Evolutionary conservation across 495 filamentous ascomycete genomes (phyloP), one percentile per base, ranked within the genome.

Genomic region (Neurospora tetrasperma): DNA sequence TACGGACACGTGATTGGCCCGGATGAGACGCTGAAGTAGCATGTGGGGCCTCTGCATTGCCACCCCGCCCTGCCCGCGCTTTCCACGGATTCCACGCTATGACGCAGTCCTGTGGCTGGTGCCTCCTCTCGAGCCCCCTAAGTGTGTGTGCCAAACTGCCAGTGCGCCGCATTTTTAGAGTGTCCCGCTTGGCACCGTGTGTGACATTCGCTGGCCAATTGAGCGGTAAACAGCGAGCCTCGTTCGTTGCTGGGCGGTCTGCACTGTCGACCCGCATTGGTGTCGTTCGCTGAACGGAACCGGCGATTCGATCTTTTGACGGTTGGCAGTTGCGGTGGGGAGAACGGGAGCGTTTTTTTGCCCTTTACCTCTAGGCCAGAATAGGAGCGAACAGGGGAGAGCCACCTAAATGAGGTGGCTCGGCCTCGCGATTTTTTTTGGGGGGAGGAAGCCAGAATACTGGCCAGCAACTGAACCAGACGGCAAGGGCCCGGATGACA

Each of bases 31-130:
- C 38, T 18, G 18, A 16, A 16, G 41, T 20, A 71, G 69, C 14
- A 20, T 31, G 12, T 39, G 69, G 40, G 16, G 8, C 70, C 54
- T 35, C 54, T 66, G 27, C 54, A 35, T 66, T 66, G 54, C 54
- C 54, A 66, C 54, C 27, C 54, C 54, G 54, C 54, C 54, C 54
- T 66, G 54, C 54, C 54, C 54, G 54, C 54, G 54, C 54, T 66
- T 62, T 62, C 54, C 54, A 62, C 27, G 3, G 54, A 35, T 62
- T 66, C 54, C 54, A 66, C 54, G 73, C 62, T 69, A 76, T 76
- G 75, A 76, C 75, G 75, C 75, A 75, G 62, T 16, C 0, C 16
- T 77, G 75, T 75, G 75, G 75, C 74, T 77, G 62, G 72, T 75
- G 75, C 41, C 10, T 9, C 70, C 70, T n/a, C 20, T 40, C 40